Evolutionary conservation across 2,329 filamentous ascomycete genomes (phyloP), one percentile per base, ranked within the genome.

Genomic region (Aspergillus tanneri): DNA sequence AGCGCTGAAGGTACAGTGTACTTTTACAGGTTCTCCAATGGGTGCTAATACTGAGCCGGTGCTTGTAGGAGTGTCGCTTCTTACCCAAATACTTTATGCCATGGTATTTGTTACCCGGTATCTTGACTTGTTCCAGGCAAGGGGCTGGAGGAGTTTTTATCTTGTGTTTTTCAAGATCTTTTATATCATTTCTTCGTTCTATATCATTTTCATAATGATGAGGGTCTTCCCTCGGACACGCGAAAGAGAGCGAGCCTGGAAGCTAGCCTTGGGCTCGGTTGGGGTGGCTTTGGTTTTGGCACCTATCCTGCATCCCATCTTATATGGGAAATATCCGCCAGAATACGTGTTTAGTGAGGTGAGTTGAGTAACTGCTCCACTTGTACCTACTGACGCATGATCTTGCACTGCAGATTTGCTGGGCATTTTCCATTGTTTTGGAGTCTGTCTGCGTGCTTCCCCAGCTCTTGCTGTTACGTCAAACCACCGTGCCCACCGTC

Each of bases 401-500:
- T 19, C 18, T 5, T 21, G 23, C 30, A 14, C 16, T 42, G 42
- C 61, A 95, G 88, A 81, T 87, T 65, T 78, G 89, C 53, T 95
- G 89, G 87, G 81, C 85, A 49, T 96, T 96, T 72, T 95, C 89
- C 24, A 85, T 93, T 59, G 87, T 96, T 57, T 86, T 97, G 63
- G 92, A 97, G 72, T 92, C 90, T 25, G 83, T 95, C 52, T 93
- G 88, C 68, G 83, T 96, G 25, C 83, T 97, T 16, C 92, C 92
- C 0, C 92, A 97, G 68, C 84, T 97, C 1, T 81, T 96, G 5
- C 84, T 96, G 35, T 83, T 97, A 11, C 88, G 92, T 50, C 90
- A 96, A 70, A 96, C 92, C n/a, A 90, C 85, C 21, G 90, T 96
- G 0, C 92, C 92, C 0, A 97, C 92, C 40, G 92, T 96, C 38